phyloP scores from a whole-genome alignment of 306 rosid genomes.

The Rubus idaeus region DNA sequence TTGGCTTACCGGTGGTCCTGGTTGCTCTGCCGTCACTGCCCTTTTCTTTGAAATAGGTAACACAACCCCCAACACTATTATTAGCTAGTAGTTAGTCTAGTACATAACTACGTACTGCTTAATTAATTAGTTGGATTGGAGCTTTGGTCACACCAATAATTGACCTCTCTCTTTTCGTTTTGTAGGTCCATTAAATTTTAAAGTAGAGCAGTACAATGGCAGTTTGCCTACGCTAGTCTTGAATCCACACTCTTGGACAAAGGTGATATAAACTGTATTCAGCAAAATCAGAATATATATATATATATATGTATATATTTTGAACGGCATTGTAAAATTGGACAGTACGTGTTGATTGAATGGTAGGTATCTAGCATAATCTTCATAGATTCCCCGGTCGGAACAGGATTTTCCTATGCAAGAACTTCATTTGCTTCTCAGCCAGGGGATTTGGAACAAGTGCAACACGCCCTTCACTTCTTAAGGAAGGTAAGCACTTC shows the following conservation, averaged over 20 bases:
- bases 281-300: not conserved
- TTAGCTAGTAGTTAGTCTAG: too few relatives aligned
- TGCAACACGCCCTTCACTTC: conserved; percentile 46
- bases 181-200: conserved; percentile 59
- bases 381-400: conserved; percentile 62
- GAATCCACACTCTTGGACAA: conserved; percentile 66
- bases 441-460: conserved; percentile 38
- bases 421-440: conserved; percentile 23
- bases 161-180: not conserved
- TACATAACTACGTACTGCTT: too few relatives aligned
- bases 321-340: not conserved
- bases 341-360: not conserved
- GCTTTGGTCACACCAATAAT: not conserved
- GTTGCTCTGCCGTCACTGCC: conserved; percentile 56
- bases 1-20: conserved; percentile 82
- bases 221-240: conserved; percentile 45
- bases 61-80: too few relatives aligned
- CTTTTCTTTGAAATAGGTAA: conserved; percentile 56
- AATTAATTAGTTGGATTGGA: too few relatives aligned
- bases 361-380: conserved; percentile 52
- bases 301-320: not conserved
- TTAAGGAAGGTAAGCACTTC: conserved; percentile 40
- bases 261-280: conserved; percentile 32
- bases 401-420: conserved; percentile 68
- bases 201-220: conserved; percentile 43